A percentile compares a stretch with the other conserved stretches of the same genome.
Evolutionary conservation across 768 basidiomycete species (phyloP).

Genomic region (Collybia mongolica): DNA sequence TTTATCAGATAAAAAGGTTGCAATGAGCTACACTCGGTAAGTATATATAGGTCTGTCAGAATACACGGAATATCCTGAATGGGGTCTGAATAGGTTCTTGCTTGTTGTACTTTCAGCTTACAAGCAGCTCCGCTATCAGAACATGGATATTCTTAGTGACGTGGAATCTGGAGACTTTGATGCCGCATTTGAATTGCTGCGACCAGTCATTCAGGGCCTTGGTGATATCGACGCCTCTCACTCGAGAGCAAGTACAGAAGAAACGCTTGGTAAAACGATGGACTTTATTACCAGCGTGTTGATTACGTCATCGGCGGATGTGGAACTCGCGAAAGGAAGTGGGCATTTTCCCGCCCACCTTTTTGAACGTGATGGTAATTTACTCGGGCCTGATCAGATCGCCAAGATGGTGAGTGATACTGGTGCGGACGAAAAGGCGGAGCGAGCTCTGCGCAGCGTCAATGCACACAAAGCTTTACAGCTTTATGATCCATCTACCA

Average conservation of each 20-base stretch:
- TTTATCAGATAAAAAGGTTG: conserved; percentile 21
- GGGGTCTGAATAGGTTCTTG: conserved; percentile 31
- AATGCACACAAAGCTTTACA: too few relatives aligned
- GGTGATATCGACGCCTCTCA: conserved; percentile 17
- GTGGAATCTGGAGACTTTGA: conserved; percentile 48
- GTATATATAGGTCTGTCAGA: neutral
- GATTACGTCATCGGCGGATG: too few relatives aligned
- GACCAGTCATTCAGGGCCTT: conserved; percentile 23
- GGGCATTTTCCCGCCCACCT: too few relatives aligned
- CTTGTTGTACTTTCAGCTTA: conserved; percentile 48
- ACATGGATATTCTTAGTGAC: conserved; percentile 37
- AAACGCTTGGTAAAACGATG: neutral
- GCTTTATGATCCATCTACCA: too few relatives aligned
- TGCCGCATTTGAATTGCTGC: conserved; percentile 34
- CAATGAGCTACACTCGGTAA: conserved; percentile 32
- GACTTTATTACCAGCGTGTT: neutral
- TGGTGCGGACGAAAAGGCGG: too few relatives aligned
- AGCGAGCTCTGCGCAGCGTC: too few relatives aligned
- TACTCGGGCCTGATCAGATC: too few relatives aligned
- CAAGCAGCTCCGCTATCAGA: conserved; percentile 45
- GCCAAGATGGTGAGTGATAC: too few relatives aligned
- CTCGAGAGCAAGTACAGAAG: neutral
- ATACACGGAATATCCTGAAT: neutral
- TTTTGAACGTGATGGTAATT: too few relatives aligned
- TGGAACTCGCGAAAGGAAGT: too few relatives aligned